Conservation (phyloP, 1,284 basidiomycete genomes). For the Earliella scabrosa region DNA sequence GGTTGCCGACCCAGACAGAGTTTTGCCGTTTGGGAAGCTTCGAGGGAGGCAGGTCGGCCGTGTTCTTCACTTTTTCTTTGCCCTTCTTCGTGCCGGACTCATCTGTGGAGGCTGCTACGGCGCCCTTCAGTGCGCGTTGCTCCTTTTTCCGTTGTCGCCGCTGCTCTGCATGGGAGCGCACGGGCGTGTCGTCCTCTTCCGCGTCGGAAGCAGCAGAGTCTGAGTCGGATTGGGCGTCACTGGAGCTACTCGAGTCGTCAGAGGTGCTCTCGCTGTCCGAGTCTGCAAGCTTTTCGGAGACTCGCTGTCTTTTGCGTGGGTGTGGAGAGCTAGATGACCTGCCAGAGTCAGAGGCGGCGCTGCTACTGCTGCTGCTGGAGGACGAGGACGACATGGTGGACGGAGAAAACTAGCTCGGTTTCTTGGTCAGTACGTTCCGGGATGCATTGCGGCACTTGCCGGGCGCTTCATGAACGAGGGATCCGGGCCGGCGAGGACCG, state of each 20-base stretch:
- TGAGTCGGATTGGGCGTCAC: conserved; percentile 5
- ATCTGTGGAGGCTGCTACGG: background rate
- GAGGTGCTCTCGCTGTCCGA: conserved; percentile 3
- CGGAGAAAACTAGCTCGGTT: conserved; percentile 3
- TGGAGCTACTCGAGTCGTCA: conserved; percentile 10
- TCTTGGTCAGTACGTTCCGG: background rate
- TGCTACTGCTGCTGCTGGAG: conserved; percentile 9
- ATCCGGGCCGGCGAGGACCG: too few relatives aligned
- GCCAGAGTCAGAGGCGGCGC: conserved; percentile 24
- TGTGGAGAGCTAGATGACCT: conserved; percentile 8
- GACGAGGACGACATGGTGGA: conserved; percentile 21
- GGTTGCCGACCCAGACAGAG: conserved; percentile 95
- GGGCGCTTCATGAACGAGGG: too few relatives aligned
- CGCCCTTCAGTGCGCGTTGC: conserved; percentile 28
- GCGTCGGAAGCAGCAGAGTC: conserved; percentile 19
- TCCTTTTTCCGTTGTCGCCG: conserved; percentile 64
- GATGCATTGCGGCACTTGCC: too few relatives aligned
- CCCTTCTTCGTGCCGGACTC: conserved; percentile 50
- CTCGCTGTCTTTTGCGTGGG: conserved; percentile 10
- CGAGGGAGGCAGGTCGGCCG: conserved; percentile 32
- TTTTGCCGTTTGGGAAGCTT: conserved; percentile 63
- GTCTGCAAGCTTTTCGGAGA: conserved; percentile 2
- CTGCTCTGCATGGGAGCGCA: conserved; percentile 75
- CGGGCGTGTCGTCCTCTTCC: conserved; percentile 38
- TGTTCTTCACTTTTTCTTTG: conserved; percentile 38